Evolutionary conservation across 495 filamentous ascomycete species (phyloP), one percentile per base, ranked within the genome.

Genomic region (Tricharina praecox): DNA sequence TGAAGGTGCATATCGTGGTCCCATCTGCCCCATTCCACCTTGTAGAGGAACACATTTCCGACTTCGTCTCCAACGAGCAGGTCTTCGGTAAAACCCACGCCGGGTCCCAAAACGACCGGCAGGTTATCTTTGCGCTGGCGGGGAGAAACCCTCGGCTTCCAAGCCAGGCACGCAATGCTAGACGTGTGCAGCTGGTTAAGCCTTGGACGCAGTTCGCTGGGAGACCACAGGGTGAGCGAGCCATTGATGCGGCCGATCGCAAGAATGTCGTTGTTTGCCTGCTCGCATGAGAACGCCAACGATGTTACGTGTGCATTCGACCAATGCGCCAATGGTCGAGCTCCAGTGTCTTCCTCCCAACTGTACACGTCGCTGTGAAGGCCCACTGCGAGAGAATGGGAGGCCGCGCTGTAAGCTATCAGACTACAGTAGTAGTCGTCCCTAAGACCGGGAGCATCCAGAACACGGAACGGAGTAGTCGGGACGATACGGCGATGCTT

Each of bases 351-450:
- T 58, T 94, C 87, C 0, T 85, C 87, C 90, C 92, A 97, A 3
- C 84, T 74, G 58, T 92, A 94, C 11, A 97, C 76, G 23, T 75
- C 68, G 39, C 79, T 76, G n/a, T 60, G 48, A 11, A 96, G 73
- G 0, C 84, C 90, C 13, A 94, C 83, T 32, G 86, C 92, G 26
- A 97, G 73, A 11, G 78, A 80, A 25, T 81, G 73, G 26, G 72
- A 70, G 5, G 71, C 78, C 19, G 68, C 63, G 1, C 78, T 92
- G 62, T 95, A 96, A 4, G 90, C 85, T 41, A 97, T 70, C 5
- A 85, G 71, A 0, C 87, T 86, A 64, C 86, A 95, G 60, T 97
- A 97, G 55, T 85, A 97, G 62, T 97, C 92, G 61, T 97, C 90
- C 23, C 84, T 73, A 38, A 96, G 70, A 20, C 74, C 72, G 1